A percentile compares a stretch with the other conserved stretches of the same genome.
Evolutionary conservation across 345 rosid genomes (phyloP).

Genomic region (Ricinus communis): DNA sequence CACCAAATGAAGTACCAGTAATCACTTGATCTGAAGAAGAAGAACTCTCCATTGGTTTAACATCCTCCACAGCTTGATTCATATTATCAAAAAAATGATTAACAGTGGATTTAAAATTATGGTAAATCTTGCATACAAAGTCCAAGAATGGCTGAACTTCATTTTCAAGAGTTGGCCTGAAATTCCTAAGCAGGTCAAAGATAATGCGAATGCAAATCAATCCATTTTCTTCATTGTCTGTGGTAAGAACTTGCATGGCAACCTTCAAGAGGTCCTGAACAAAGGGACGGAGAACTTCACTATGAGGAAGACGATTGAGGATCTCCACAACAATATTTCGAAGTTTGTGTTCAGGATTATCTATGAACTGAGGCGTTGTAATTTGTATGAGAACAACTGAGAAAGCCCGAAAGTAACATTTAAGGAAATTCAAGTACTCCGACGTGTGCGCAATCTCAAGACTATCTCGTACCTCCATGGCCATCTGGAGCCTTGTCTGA

Average conservation of each 20-base stretch:
- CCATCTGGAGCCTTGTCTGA: conserved; percentile 79
- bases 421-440: conserved; percentile 89
- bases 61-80: conserved; percentile 55
- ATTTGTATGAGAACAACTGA: conserved; percentile 69
- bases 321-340: conserved; percentile 91
- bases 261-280: conserved; percentile 96
- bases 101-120: conserved; percentile 75
- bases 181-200: conserved; percentile 91
- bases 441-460: conserved; percentile 97
- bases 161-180: conserved; percentile 83
- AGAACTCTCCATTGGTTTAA: conserved; percentile 75
- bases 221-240: conserved; percentile 96
- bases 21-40: conserved; percentile 67
- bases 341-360: conserved; percentile 88
- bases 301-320: conserved; percentile 91
- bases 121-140: conserved; percentile 95
- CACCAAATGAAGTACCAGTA: conserved; percentile 43
- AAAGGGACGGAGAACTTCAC: conserved; percentile 97
- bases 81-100: conserved; percentile 82
- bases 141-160: conserved; percentile 97
- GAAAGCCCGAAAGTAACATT: conserved; percentile 91
- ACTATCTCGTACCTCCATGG: conserved; percentile 95
- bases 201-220: conserved; percentile 91
- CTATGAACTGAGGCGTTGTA: conserved; percentile 77
- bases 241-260: conserved; percentile 93